Percentiles rank a stretch among this genome's conserved stretches.
Evolutionary conservation across 2,329 filamentous ascomycete genomes (phyloP).

Genomic region (Epicoccum nigrum): DNA sequence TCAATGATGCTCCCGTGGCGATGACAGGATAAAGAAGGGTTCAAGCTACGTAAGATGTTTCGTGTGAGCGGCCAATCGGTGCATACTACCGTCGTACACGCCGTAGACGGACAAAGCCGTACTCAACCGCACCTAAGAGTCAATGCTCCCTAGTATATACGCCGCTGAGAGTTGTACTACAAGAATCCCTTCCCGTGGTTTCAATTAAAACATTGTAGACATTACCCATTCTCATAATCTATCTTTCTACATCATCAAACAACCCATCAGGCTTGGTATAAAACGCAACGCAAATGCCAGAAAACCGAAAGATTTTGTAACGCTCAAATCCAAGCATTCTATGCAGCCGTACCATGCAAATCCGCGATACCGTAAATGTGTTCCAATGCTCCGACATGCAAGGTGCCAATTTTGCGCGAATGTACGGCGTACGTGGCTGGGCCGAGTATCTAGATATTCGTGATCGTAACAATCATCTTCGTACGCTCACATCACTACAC

Average conservation of each 20-base stretch:
- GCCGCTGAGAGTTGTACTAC: too few species aligned
- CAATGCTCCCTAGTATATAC: not conserved
- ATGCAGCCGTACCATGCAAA: conserved; percentile 29
- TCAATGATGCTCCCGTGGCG: not conserved
- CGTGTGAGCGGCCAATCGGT: conserved; percentile 26
- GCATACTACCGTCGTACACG: conserved; percentile 6
- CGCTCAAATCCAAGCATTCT: conserved; percentile 22
- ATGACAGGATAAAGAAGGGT: conserved; percentile 8
- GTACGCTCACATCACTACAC: conserved; percentile 43
- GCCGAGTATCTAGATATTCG: not conserved
- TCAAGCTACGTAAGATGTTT: conserved; percentile 30
- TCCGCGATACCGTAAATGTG: conserved; percentile 20
- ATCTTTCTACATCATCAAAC: conserved; percentile 9
- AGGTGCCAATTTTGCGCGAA: too few species aligned
- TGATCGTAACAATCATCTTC: not conserved
- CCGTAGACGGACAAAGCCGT: conserved; percentile 18
- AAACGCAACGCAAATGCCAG: conserved; percentile 15
- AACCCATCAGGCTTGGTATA: conserved; percentile 18
- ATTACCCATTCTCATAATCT: conserved; percentile 9
- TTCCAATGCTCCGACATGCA: not conserved
- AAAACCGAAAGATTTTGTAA: conserved; percentile 17
- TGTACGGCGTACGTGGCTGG: too few species aligned
- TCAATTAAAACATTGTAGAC: not conserved
- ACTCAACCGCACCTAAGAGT: conserved; percentile 5
- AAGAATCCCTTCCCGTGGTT: too few species aligned